phyloP scores from a whole-genome alignment of 441 rosid genomes.

The Daphne laureola region DNA sequence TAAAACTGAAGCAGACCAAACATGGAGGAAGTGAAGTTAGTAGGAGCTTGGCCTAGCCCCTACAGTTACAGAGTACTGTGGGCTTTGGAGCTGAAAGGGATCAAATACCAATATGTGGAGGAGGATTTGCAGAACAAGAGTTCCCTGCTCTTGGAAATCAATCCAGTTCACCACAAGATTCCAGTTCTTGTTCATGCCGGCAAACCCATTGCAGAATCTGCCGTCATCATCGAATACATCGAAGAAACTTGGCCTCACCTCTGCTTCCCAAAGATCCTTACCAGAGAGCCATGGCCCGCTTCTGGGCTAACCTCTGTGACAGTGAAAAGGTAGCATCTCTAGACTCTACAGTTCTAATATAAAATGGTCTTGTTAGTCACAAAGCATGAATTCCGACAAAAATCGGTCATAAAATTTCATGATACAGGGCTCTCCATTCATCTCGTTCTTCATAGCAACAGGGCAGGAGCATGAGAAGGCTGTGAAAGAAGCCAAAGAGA shows the following conservation, averaged over 20 bases:
- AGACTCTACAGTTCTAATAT: neutral
- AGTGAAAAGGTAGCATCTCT: conserved; percentile 17
- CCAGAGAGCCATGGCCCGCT: conserved; percentile 27
- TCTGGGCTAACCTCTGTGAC: conserved; percentile 23
- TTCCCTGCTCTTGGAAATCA: conserved; percentile 13
- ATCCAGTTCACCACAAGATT: conserved; percentile 19
- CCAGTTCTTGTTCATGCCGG: conserved; percentile 21
- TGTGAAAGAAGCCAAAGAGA: conserved; percentile 2
- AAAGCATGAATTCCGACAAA: too few relatives aligned
- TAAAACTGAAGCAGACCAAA: neutral
- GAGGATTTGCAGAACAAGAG: conserved; percentile 19
- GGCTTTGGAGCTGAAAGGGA: conserved; percentile 19
- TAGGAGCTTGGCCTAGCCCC: conserved; percentile 16
- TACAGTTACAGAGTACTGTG: conserved; percentile 15
- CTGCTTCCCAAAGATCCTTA: conserved; percentile 13
- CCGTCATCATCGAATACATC: conserved; percentile 25
- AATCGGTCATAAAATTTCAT: too few relatives aligned
- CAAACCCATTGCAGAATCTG: conserved; percentile 16
- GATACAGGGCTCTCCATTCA: conserved; percentile 1
- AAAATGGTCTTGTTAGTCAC: neutral
- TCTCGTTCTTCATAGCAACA: conserved; percentile 8
- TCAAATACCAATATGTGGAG: conserved; percentile 8
- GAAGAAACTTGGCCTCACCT: conserved; percentile 30
- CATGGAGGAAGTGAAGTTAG: conserved; percentile 17
- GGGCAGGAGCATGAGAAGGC: conserved; percentile 22